Evolutionary conservation across 805 yeast species (phyloP), one percentile per base, ranked within the genome.

Genomic region (Metahyphopichia silvanorum): DNA sequence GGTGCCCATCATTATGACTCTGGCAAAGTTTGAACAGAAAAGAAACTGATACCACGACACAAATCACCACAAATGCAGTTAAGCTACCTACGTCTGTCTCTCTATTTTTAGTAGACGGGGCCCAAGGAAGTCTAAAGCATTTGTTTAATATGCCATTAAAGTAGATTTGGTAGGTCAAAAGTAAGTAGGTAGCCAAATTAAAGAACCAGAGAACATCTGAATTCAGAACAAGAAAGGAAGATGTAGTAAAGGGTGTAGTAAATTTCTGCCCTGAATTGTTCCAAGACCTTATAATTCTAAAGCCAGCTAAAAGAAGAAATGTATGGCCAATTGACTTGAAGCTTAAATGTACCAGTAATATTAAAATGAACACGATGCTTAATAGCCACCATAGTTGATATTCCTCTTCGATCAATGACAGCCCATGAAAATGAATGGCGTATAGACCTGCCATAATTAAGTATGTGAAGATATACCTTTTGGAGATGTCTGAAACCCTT

Each of bases 381-480:
- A 60, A 46, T 19, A 54, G 84, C 86, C 95, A 93, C 98, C 98
- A 93, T 12, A 89, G 56, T 51, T 89, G 96, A 51, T 93, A 95
- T 51, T 93, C 98, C 55, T 93, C 98, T 50, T 93, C 98, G 12
- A 93, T 83, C 36, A 89, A 67, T 3, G 71, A 64, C 4, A 71
- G 65, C 17, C 96, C 89, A 39, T 94, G 86, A 8, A 89, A 96
- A 60, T 89, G 86, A 42, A 82, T 70, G 0, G 86, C 69, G 43
- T 60, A 66, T 2, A 51, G 11, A 0, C 66, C 22, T 3, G 81
- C 73, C 33, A 79, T 69, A 0, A 65, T 29, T 24, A 69, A 26
- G 13, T 63, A 28, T 45, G 49, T 49, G 35, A 8, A 32, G 33
- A 24, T 20, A 5, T 29, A 29, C 28, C 12, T 27, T 28, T 24